Conservation (phyloP, 2,329 filamentous ascomycete species). For the Aspergillus caelatus region DNA sequence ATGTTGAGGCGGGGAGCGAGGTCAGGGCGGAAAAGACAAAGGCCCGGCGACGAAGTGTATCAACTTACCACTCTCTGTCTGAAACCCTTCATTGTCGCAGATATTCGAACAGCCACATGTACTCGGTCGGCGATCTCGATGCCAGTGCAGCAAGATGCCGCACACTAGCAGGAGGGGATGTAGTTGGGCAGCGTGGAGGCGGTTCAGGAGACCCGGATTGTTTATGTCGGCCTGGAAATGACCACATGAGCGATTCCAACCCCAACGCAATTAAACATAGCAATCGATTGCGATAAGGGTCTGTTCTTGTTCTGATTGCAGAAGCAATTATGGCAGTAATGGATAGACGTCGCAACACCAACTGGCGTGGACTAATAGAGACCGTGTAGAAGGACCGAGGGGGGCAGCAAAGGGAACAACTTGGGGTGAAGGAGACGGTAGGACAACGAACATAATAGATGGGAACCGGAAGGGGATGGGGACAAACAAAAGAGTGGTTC, state of each 20-base stretch:
- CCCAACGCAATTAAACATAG: slow-evolving; percentile 18
- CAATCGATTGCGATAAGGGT: slow-evolving; percentile 5
- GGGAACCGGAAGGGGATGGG: slow-evolving; percentile 12
- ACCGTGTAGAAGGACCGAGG: neutral
- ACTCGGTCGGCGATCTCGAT: slow-evolving; percentile 34
- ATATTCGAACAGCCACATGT: slow-evolving; percentile 38
- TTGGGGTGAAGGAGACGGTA: slow-evolving; percentile 8
- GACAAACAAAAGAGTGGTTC: slow-evolving; percentile 18
- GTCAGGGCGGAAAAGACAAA: slow-evolving; percentile 26
- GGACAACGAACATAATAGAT: slow-evolving; percentile 3
- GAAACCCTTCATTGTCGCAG: slow-evolving; percentile 88
- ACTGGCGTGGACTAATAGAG: neutral
- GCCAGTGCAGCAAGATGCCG: slow-evolving; percentile 39
- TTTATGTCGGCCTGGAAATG: slow-evolving; percentile 34
- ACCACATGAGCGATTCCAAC: slow-evolving; percentile 31
- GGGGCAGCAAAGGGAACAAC: slow-evolving; percentile 16
- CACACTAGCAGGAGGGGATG: slow-evolving; percentile 38
- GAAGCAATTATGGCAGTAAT: neutral
- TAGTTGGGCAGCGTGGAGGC: slow-evolving; percentile 22
- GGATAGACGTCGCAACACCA: neutral
- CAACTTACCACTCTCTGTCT: slow-evolving; percentile 91
- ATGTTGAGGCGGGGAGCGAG: slow-evolving; percentile 14
- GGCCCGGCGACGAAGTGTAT: slow-evolving; percentile 14
- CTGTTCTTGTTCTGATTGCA: neutral
- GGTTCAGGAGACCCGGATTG: slow-evolving; percentile 31